Base-by-base conservation (phyloP, 1,284 basidiomycete genomes). In the Pseudomicrostroma phylloplanum region DNA sequence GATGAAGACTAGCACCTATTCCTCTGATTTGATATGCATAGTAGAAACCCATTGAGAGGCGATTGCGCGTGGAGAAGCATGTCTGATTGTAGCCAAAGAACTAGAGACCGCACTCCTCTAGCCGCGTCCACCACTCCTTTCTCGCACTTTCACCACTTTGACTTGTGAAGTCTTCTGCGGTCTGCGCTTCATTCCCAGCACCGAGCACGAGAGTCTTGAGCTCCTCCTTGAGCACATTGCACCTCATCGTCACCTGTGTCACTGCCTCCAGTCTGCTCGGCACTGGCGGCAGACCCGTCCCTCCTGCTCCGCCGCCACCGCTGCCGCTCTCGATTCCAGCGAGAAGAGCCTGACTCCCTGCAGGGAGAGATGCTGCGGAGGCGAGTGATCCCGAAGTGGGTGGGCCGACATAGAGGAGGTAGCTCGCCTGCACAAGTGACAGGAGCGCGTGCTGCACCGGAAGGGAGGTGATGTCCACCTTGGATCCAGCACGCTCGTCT, bases 111-210 rank as follows among this genome's bases (percentile, higher is more conserved):
- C 25, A 15, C 26, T 55, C 54, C 26, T 39, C 25, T 7, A 36
- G 26, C 17, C 54, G 26, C 36, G 9, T 39, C 54, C 54, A 55
- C 54, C 54, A 55, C 54, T 36, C 54, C 54, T 55, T 55, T 36
- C 23, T 39, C 54, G 26, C 17, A 6, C 25, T 39, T 36, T 15
- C 17, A 15, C 54, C 26, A 40, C 54, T n/a, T 9, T 12, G 26
- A 8, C 21, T 8, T 6, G 2, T 6, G 51, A 54, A 54, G 21
- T 23, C 17, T 25, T 2, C 51, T 4, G 7, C 51, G 13, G 4
- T 6, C n/a, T 25, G 21, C 7, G 13, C 51, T 25, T 25, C 25
- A 15, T 25, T 25, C 21, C 21, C 51, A 3, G 51, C 51, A 11
- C 51, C 51, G 7, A 54, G 51, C 26, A 54, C 51, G 23, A 54